These are phyloP conservation scores for Cyclospora cayetanensis DNA, from an alignment of 169 alveolate species.

Conservation along the genomic window DNA sequence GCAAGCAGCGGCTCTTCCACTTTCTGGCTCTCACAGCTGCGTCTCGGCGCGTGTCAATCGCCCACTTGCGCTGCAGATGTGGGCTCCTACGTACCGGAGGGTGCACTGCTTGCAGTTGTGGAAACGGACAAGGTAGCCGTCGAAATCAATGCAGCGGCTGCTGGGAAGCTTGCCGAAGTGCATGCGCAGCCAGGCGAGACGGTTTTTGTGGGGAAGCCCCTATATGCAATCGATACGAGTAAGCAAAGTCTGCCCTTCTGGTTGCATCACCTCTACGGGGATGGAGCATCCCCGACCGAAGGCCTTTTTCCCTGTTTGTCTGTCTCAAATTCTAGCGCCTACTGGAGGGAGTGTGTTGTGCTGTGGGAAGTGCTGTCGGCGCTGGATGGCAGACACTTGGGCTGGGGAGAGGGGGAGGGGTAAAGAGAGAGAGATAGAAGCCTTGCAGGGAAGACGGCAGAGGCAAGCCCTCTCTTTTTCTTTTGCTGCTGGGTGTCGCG, in stretches of 20 bases:
- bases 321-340: not conserved
- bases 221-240: slow-evolving; percentile 86
- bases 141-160: slow-evolving; percentile 89
- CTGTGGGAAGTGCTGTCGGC: not conserved
- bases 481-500: slow-evolving; percentile 31
- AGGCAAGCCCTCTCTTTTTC: not conserved
- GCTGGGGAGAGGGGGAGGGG: not conserved
- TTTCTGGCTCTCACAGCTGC: too few species aligned
- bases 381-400: not conserved
- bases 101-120: slow-evolving; percentile 92
- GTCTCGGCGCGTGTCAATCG: too few species aligned
- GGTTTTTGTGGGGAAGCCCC: slow-evolving; percentile 89
- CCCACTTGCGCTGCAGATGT: slow-evolving; percentile 62
- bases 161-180: slow-evolving; percentile 82
- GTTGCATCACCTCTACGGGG: too few species aligned
- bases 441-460: not conserved
- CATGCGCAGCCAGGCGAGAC: slow-evolving; percentile 87
- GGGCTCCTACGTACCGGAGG: slow-evolving; percentile 92
- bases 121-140: slow-evolving; percentile 96
- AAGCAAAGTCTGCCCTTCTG: slow-evolving; percentile 11
- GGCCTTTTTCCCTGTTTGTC: too few species aligned
- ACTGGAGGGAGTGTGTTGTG: too few species aligned
- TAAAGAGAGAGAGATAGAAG: not conserved
- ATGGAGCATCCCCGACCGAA: too few species aligned
- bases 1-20: too few species aligned